Base-by-base conservation (phyloP, 2,329 filamentous ascomycete genomes). In the Dothiorella sarmentorum region DNA sequence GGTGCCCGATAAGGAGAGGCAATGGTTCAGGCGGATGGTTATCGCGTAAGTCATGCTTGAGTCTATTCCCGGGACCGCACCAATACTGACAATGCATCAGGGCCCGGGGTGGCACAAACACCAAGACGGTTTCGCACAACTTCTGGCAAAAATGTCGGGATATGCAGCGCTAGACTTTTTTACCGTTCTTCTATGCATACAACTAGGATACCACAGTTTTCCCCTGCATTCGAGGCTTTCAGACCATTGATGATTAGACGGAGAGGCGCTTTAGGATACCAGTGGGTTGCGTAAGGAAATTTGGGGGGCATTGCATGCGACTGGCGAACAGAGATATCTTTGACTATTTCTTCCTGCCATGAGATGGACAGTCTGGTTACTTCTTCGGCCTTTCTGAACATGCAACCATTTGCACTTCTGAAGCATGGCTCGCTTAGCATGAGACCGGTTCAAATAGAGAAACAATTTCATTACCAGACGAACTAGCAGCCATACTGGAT, bases 121-220 rank as follows among this genome's bases (percentile, higher is more conserved):
- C 44, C 15, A 58, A 43, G 27, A 31, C 27, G 2, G 35, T 58
- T 15, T 24, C 45, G 17, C 37, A 22, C n/a, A 52, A 58, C 37
- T 58, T 58, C 56, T 58, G 56, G 56, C 44, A 51, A 18, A 58
- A 51, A 18, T 58, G 56, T n/a, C 35, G 56, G 13, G 55, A 58
- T 10, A 18, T 40, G 17, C 55, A 58, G 37, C 55, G 55, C 13
- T 58, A 47, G 35, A 1, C 2, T 7, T 17, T n/a, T 18, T 17
- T 17, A 24, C 17, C 17, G 3, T 15, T 3, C 9, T 53, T 29
- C 24, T 11, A 40, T 27, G 49, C 35, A 18, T 27, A 6, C 6
- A 35, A 37, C 1, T 4, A 40, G 24, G 24, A 53, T 40, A 53
- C 24, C 49, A 27, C 4, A 15, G 35, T 10, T 15, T 40, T 38